phyloP scores from a whole-genome alignment of 2,329 filamentous ascomycete genomes.

The Diaporthe citri region DNA sequence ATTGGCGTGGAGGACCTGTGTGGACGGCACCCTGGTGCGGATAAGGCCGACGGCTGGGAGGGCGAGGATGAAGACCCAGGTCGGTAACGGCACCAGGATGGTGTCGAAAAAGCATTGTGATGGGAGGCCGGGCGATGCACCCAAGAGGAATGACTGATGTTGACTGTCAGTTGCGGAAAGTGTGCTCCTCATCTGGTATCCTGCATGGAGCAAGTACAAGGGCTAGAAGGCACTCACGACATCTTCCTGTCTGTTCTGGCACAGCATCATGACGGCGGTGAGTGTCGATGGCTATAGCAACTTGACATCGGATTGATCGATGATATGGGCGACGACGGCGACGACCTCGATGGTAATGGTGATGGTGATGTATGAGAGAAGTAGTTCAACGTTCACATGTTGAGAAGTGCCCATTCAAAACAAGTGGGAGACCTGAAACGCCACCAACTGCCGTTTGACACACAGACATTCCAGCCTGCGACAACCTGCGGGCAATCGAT shows the following conservation, averaged over 20 bases:
- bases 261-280: constrained; percentile 2
- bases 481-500: not conserved
- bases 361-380: not conserved
- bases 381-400: not conserved
- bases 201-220: not conserved
- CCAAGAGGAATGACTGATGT: not conserved
- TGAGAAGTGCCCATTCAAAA: not conserved
- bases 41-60: constrained; percentile 18
- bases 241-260: constrained; percentile 17
- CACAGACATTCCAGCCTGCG: constrained; percentile 15
- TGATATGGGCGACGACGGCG: not conserved
- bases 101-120: constrained; percentile 48
- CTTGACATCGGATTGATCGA: not conserved
- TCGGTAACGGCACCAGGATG: constrained; percentile 44
- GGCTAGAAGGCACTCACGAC: not conserved
- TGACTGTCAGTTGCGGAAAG: not conserved
- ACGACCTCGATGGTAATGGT: not conserved
- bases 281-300: not conserved
- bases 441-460: constrained; percentile 16
- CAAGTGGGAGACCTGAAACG: constrained; percentile 1
- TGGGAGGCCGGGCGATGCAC: constrained; percentile 40
- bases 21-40: constrained; percentile 36
- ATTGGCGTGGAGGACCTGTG: constrained; percentile 38
- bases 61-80: constrained; percentile 42
- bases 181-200: not conserved